Evolutionary conservation across 371 early-diverging fungal species (phyloP).

Genomic region (Mucor lusitanicus): DNA sequence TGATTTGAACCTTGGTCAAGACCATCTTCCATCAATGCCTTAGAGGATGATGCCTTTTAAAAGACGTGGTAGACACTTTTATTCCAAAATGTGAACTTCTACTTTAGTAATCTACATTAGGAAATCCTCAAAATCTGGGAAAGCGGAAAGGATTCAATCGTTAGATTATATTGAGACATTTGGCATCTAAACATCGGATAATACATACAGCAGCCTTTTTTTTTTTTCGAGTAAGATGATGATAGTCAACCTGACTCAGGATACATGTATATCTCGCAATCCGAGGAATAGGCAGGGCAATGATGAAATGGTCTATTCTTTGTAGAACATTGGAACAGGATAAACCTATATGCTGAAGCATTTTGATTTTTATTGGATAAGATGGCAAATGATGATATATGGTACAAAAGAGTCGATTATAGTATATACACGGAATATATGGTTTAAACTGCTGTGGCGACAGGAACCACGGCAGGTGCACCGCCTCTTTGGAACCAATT

Average conservation of each 20-base stretch:
- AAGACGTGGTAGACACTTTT: too few species aligned
- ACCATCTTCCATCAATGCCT: too few species aligned
- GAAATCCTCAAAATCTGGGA: background rate
- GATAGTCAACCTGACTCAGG: background rate
- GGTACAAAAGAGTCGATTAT: background rate
- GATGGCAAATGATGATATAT: background rate
- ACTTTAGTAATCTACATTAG: background rate
- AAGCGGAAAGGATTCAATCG: background rate
- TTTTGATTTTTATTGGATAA: background rate
- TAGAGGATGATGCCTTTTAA: too few species aligned
- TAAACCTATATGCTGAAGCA: background rate
- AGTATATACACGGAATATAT: background rate
- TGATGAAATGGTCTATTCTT: background rate
- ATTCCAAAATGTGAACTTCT: too few species aligned
- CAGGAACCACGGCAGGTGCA: background rate
- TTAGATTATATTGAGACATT: background rate
- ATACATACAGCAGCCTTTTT: background rate
- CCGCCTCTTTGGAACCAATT: slow-evolving; percentile 1
- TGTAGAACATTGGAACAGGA: background rate
- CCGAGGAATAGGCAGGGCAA: background rate
- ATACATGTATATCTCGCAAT: background rate
- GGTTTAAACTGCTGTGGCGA: background rate
- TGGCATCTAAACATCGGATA: background rate
- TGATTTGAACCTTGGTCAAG: background rate
- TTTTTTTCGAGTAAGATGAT: background rate